These are phyloP conservation scores for Syzygium aqueum DNA, from an alignment of 345 rosid genomes.

Conservation along the genomic window DNA sequence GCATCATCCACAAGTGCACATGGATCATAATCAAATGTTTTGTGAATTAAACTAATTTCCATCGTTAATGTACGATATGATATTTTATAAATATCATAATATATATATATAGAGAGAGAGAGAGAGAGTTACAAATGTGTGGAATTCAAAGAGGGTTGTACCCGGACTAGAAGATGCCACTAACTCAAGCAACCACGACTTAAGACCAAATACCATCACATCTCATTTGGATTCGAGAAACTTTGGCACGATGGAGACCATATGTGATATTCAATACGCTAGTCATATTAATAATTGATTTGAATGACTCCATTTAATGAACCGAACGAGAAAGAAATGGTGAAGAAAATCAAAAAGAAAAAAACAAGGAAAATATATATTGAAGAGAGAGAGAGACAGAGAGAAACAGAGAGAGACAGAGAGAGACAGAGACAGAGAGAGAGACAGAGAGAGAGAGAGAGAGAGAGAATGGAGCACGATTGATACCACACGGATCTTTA, in stretches of 20 bases:
- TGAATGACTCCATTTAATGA: not conserved
- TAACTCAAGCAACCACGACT: slow-evolving; percentile 51
- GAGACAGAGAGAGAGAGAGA: not conserved
- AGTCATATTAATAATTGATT: not conserved
- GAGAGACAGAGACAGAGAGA: not conserved
- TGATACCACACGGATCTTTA: slow-evolving; percentile 6
- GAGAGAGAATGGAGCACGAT: slow-evolving; percentile 1
- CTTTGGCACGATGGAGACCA: not conserved
- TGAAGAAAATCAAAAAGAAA: not conserved
- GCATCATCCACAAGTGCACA: not conserved
- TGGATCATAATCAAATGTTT: not conserved
- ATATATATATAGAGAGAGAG: not conserved
- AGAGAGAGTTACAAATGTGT: not conserved
- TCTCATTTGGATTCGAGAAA: slow-evolving; percentile 14
- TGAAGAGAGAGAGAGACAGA: not conserved
- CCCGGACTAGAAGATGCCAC: slow-evolving; percentile 27
- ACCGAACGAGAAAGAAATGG: not conserved
- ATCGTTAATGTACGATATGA: not conserved
- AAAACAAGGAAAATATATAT: not conserved
- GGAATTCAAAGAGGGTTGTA: slow-evolving; percentile 1
- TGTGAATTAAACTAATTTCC: not conserved
- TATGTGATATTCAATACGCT: not conserved
- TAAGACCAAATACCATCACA: slow-evolving; percentile 42
- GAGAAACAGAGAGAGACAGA: not conserved
- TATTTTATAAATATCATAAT: not conserved